phyloP scores from a whole-genome alignment of 2,329 filamentous ascomycete genomes.

The Penicillium corylophilum region DNA sequence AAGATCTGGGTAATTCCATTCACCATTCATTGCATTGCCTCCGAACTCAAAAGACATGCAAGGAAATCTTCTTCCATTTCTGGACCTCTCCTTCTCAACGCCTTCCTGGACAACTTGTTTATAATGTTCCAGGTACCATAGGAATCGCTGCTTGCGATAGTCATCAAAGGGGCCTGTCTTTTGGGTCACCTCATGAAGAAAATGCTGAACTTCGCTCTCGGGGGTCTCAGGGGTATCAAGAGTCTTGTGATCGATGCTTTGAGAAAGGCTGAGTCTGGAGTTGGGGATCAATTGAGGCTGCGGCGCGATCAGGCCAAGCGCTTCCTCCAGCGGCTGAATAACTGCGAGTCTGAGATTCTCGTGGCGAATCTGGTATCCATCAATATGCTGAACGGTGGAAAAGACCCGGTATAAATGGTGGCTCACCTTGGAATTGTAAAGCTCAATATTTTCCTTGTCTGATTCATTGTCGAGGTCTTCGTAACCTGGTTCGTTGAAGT shows the following conservation, averaged over 20 bases:
- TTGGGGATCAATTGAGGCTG: background rate
- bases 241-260: background rate
- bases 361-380: slow-evolving; percentile 69
- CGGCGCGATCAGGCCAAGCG: slow-evolving; percentile 58
- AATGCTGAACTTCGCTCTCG: slow-evolving; percentile 22
- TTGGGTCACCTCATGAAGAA: slow-evolving; percentile 54
- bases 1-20: slow-evolving; percentile 76
- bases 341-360: slow-evolving; percentile 85
- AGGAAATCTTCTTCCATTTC: slow-evolving; percentile 64
- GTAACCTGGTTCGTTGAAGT: slow-evolving; percentile 94
- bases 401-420: background rate
- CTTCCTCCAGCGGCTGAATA: slow-evolving; percentile 78
- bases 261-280: slow-evolving; percentile 41
- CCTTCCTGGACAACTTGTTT: slow-evolving; percentile 68
- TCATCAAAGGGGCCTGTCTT: slow-evolving; percentile 69
- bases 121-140: slow-evolving; percentile 96
- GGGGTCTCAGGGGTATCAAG: background rate
- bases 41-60: slow-evolving; percentile 82
- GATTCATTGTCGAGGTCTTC: slow-evolving; percentile 61
- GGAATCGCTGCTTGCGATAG: slow-evolving; percentile 82
- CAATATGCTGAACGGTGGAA: background rate
- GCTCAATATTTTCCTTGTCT: slow-evolving; percentile 72
- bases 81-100: slow-evolving; percentile 52
- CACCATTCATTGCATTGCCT: slow-evolving; percentile 80
- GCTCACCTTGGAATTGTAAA: slow-evolving; percentile 74